Evolutionary conservation across 345 rosid species (phyloP).

Genomic region (Hevea brasiliensis): DNA sequence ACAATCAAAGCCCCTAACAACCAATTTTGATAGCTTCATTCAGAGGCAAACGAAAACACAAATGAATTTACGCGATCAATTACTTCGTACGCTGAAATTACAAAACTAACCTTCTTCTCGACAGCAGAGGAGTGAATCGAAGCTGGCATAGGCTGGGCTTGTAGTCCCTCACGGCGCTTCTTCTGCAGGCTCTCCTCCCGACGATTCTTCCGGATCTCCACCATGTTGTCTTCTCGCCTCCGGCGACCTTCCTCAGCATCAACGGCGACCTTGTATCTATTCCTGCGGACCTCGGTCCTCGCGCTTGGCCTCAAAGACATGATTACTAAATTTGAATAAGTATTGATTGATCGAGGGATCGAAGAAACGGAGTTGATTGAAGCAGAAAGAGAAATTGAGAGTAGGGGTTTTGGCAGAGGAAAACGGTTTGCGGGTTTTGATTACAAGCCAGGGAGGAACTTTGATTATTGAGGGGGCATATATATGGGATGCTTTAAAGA

Average conservation of each 20-base stretch:
- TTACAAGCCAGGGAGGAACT: neutral
- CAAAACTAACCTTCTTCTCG: conserved; percentile 60
- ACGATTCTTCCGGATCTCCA: conserved; percentile 86
- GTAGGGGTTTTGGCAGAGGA: neutral
- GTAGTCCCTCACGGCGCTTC: conserved; percentile 84
- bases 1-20: neutral
- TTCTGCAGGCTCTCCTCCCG: conserved; percentile 85
- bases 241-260: conserved; percentile 86
- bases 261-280: conserved; percentile 76
- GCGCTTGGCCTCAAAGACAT: conserved; percentile 83
- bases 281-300: conserved; percentile 70
- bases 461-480: neutral
- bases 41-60: neutral
- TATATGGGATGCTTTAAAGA: neutral
- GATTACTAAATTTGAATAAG: neutral
- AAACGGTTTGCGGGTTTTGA: conserved; percentile 7
- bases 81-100: neutral
- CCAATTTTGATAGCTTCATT: too few relatives aligned
- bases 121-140: conserved; percentile 42
- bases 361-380: neutral
- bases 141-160: conserved; percentile 47
- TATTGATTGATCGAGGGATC: neutral
- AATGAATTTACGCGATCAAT: neutral
- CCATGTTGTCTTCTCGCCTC: conserved; percentile 88
- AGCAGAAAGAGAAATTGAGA: neutral